phyloP scores from a whole-genome alignment of 2,329 filamentous ascomycete species.

The Colletotrichum lentis region DNA sequence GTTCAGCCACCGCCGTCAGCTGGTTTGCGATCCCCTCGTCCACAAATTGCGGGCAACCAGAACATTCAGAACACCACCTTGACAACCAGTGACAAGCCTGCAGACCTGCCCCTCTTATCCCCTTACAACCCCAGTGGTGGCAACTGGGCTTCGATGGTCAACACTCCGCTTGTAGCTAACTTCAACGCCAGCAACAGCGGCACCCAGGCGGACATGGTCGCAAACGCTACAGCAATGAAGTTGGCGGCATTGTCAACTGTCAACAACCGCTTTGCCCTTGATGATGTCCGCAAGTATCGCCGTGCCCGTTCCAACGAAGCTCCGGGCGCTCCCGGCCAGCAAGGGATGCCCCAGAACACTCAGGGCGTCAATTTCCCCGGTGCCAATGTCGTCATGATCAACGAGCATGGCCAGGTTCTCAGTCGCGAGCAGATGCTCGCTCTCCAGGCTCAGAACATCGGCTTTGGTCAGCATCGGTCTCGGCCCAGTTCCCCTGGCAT shows the following conservation, averaged over 20 bases:
- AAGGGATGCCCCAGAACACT: conserved; percentile 43
- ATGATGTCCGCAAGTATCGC: conserved; percentile 96
- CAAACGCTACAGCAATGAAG: conserved; percentile 99
- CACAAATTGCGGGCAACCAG: conserved; percentile 70
- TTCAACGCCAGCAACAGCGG: conserved; percentile 70
- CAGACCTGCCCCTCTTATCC: conserved; percentile 85
- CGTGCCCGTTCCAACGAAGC: conserved; percentile 89
- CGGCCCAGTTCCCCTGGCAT: conserved; percentile 90
- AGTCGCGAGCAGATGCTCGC: conserved; percentile 85
- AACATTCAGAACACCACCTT: conserved; percentile 87
- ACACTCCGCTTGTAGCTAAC: conserved; percentile 92
- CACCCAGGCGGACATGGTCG: conserved; percentile 94
- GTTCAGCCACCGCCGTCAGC: conserved; percentile 79
- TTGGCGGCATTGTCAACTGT: conserved; percentile 95
- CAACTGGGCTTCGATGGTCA: conserved; percentile 98
- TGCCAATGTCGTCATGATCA: conserved; percentile 90
- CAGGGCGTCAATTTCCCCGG: conserved; percentile 70
- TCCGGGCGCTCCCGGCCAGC: conserved; percentile 53
- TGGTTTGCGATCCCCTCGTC: conserved; percentile 80
- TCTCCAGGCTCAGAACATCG: conserved; percentile 71
- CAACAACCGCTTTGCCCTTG: conserved; percentile 95
- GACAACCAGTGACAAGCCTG: conserved; percentile 71
- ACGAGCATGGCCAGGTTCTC: conserved; percentile 88
- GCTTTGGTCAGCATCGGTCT: conserved; percentile 76
- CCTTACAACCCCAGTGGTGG: conserved; percentile 82